phyloP scores from a whole-genome alignment of 176 grass and related monocot genomes.

The Phragmites australis region DNA sequence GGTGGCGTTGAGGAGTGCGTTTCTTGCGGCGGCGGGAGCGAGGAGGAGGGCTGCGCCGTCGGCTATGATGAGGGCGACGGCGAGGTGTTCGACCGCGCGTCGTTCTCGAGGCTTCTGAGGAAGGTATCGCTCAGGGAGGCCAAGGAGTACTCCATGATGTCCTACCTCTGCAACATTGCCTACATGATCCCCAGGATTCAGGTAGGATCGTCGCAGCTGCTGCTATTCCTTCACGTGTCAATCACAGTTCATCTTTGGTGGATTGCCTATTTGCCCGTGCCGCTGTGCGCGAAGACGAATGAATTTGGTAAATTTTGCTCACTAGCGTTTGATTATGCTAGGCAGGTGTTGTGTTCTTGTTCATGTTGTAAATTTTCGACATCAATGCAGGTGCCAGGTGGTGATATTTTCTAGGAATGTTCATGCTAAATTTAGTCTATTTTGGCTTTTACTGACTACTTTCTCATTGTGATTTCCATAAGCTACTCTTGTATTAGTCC shows the following conservation, averaged over 20 bases:
- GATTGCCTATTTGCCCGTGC: not conserved
- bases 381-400: not conserved
- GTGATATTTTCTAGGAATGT: slow-evolving; percentile 16
- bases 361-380: slow-evolving; percentile 22
- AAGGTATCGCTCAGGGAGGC: slow-evolving; percentile 63
- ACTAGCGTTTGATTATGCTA: not conserved
- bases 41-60: slow-evolving; percentile 32
- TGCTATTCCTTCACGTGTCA: not conserved
- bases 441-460: slow-evolving; percentile 23
- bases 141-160: slow-evolving; percentile 67
- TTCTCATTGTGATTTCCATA: not conserved
- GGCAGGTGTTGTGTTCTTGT: not conserved
- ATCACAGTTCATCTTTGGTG: not conserved
- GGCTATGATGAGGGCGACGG: slow-evolving; percentile 46
- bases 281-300: no score
- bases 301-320: not conserved
- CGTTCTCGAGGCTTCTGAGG: slow-evolving; percentile 73
- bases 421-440: slow-evolving; percentile 15
- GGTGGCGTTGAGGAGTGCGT: slow-evolving; percentile 22
- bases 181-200: slow-evolving; percentile 74
- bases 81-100: slow-evolving; percentile 60
- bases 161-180: slow-evolving; percentile 78
- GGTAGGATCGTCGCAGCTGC: slow-evolving; percentile 37
- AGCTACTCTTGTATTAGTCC: not conserved
- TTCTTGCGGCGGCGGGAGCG: slow-evolving; percentile 30